Evolutionary conservation across 305 asterid species (phyloP).

Genomic region (Rubia tinctorum): DNA sequence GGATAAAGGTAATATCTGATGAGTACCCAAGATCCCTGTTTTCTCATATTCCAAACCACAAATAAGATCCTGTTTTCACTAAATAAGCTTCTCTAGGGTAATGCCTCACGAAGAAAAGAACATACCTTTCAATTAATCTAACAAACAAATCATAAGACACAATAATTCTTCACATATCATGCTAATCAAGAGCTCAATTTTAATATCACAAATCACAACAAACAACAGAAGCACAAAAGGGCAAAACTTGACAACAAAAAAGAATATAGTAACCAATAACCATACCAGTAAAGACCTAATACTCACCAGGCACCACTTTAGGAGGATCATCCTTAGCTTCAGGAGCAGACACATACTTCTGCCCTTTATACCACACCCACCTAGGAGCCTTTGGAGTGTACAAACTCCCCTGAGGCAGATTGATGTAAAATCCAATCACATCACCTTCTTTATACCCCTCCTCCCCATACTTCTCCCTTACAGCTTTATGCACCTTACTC

Average conservation of each 20-base stretch:
- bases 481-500: slow-evolving; percentile 86
- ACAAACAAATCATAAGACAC: background rate
- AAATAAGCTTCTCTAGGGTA: background rate
- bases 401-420: slow-evolving; percentile 69
- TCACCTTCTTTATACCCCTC: slow-evolving; percentile 90
- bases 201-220: background rate
- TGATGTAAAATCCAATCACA: slow-evolving; percentile 85
- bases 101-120: background rate
- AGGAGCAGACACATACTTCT: slow-evolving; percentile 65
- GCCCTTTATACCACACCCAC: slow-evolving; percentile 94
- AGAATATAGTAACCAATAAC: background rate
- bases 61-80: background rate
- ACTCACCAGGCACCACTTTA: slow-evolving; percentile 84
- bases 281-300: background rate
- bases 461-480: slow-evolving; percentile 80
- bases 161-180: background rate
- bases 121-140: background rate
- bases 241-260: background rate
- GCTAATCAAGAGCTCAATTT: background rate
- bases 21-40: background rate
- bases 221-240: background rate
- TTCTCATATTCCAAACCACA: background rate
- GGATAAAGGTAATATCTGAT: background rate
- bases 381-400: slow-evolving; percentile 71
- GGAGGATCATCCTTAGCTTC: slow-evolving; percentile 78